Conservation (phyloP, 257 asterid species). For the Dorcoceras hygrometricum region DNA sequence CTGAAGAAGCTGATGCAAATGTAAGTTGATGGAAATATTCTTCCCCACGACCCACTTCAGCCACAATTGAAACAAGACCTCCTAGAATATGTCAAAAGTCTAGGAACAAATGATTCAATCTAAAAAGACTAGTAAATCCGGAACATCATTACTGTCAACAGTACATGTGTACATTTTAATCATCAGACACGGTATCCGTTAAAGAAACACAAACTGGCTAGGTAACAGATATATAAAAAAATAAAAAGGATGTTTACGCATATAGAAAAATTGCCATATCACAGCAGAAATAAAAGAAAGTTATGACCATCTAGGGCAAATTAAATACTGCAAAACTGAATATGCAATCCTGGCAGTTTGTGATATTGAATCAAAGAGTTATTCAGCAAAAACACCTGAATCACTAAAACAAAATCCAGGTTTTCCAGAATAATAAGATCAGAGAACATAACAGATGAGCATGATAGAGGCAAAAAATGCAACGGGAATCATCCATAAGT, state of each 20-base stretch:
- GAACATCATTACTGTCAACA: not conserved
- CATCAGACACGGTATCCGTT: not conserved
- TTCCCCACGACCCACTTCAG: not conserved
- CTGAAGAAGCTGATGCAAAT: not conserved
- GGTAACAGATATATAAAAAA: not conserved
- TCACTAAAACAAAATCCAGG: too few relatives aligned
- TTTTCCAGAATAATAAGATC: not conserved
- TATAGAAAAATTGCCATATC: not conserved
- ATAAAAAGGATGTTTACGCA: too few relatives aligned
- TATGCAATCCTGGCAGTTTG: too few relatives aligned
- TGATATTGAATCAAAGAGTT: too few relatives aligned
- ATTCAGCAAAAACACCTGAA: too few relatives aligned
- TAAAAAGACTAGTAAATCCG: not conserved
- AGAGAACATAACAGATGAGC: not conserved
- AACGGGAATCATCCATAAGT: slow-evolving; percentile 17
- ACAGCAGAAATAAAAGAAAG: not conserved
- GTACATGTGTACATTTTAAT: not conserved
- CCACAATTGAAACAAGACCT: not conserved
- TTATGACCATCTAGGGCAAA: not conserved
- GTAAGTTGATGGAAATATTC: not conserved
- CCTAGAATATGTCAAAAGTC: not conserved
- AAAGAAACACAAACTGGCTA: too few relatives aligned
- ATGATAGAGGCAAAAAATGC: slow-evolving; percentile 11
- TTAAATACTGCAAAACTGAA: too few relatives aligned
- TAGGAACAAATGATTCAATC: not conserved